These are phyloP conservation scores for Malus sieversii DNA, from an alignment of 306 rosid species.

Conservation along the genomic window DNA sequence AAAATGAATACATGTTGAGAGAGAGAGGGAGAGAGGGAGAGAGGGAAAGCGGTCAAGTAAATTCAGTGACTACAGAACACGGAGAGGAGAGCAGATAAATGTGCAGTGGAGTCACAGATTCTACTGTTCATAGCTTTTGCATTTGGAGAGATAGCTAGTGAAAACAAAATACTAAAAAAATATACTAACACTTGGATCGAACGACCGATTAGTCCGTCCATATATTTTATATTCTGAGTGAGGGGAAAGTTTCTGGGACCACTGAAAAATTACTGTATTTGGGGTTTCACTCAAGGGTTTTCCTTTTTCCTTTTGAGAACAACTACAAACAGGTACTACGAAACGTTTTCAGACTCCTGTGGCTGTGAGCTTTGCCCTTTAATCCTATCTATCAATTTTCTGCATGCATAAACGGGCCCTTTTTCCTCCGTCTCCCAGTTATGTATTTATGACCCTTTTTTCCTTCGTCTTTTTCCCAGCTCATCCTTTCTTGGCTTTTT, in stretches of 20 bases:
- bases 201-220: constrained; percentile 13
- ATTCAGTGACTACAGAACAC: constrained; percentile 52
- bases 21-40: not conserved
- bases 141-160: not conserved
- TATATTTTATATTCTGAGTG: constrained; percentile 24
- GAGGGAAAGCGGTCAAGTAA: constrained; percentile 44
- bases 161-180: not conserved
- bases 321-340: constrained; percentile 42
- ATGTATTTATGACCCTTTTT: not conserved
- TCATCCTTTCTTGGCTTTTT: not conserved
- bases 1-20: not conserved
- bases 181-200: constrained; percentile 20
- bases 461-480: not conserved
- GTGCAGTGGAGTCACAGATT: constrained; percentile 53
- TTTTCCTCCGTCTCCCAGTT: not conserved
- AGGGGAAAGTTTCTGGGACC: constrained; percentile 36
- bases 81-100: constrained; percentile 42
- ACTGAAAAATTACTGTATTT: constrained; percentile 49
- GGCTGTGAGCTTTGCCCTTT: not conserved
- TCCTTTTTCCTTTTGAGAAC: constrained; percentile 61
- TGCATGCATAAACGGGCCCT: not conserved
- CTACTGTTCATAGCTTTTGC: constrained; percentile 40
- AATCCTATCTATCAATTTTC: not conserved
- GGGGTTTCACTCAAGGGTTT: constrained; percentile 63
- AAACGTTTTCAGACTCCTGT: constrained; percentile 26